Percentiles rank a stretch among this genome's conserved stretches.
Evolutionary conservation across 495 filamentous ascomycete genomes (phyloP).

Genomic region (Pyrenula massariospora): DNA sequence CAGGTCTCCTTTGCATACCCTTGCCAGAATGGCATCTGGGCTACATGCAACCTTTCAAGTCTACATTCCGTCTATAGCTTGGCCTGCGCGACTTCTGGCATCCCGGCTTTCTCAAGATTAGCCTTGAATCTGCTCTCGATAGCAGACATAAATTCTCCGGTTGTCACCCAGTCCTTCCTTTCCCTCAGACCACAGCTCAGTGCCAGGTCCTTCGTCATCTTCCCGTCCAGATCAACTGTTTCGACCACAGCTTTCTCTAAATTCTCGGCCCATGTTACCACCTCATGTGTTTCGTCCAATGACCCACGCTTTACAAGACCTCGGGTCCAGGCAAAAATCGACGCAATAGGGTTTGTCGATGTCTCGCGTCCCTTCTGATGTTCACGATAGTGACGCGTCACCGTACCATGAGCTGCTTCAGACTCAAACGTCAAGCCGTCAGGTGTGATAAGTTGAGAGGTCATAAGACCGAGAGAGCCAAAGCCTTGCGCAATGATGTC

Average conservation of each 20-base stretch:
- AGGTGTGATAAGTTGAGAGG: slow-evolving; percentile 89
- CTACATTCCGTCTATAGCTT: background rate
- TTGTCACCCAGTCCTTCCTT: slow-evolving; percentile 76
- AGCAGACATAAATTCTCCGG: slow-evolving; percentile 74
- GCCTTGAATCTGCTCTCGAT: slow-evolving; percentile 76
- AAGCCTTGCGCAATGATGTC: slow-evolving; percentile 98
- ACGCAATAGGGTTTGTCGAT: slow-evolving; percentile 96
- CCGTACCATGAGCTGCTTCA: slow-evolving; percentile 96
- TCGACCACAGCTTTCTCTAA: slow-evolving; percentile 93
- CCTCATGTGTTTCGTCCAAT: slow-evolving; percentile 78
- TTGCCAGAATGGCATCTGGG: too few species aligned
- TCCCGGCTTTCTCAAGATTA: slow-evolving; percentile 35
- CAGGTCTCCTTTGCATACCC: too few species aligned
- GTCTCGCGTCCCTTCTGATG: slow-evolving; percentile 95
- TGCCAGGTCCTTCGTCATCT: slow-evolving; percentile 98
- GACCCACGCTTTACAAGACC: slow-evolving; percentile 86
- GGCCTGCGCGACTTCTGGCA: background rate
- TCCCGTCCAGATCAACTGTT: slow-evolving; percentile 80
- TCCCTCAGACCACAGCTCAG: slow-evolving; percentile 79
- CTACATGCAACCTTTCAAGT: too few species aligned
- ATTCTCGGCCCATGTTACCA: slow-evolving; percentile 78
- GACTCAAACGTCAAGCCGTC: slow-evolving; percentile 93
- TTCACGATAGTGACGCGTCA: slow-evolving; percentile 96
- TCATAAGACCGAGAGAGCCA: slow-evolving; percentile 96
- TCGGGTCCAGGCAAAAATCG: slow-evolving; percentile 97